These are phyloP conservation scores for Herpotrichia juniperi DNA, from an alignment of 2,329 filamentous ascomycete genomes.

Conservation along the genomic window DNA sequence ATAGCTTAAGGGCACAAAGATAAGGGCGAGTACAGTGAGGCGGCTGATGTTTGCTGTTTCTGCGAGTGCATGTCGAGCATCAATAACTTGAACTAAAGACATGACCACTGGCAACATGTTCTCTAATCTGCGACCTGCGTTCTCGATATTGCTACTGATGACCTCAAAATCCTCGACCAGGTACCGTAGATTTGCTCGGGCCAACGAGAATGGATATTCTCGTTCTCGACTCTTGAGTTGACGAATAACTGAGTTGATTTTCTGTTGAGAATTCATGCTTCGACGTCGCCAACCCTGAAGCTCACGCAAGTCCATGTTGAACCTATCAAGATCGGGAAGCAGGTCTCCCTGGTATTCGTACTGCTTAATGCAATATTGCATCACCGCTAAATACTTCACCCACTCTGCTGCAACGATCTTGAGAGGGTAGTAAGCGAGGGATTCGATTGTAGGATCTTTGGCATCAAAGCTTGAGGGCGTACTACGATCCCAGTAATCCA, in stretches of 20 bases:
- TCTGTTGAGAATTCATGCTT: slow-evolving; percentile 21
- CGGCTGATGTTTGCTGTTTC: slow-evolving; percentile 26
- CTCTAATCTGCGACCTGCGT: slow-evolving; percentile 14
- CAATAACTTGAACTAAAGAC: slow-evolving; percentile 23
- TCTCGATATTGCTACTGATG: slow-evolving; percentile 11
- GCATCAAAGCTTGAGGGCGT: slow-evolving; percentile 14
- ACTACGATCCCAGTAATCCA: slow-evolving; percentile 15
- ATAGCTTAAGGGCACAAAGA: slow-evolving; percentile 31
- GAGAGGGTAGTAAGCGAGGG: slow-evolving; percentile 24
- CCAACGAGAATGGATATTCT: background rate
- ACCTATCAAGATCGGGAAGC: slow-evolving; percentile 14
- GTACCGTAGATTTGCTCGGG: background rate
- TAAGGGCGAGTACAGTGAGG: slow-evolving; percentile 31
- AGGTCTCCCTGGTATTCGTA: slow-evolving; percentile 27
- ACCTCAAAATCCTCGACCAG: slow-evolving; percentile 15
- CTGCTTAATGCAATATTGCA: slow-evolving; percentile 24
- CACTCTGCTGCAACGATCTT: slow-evolving; percentile 28
- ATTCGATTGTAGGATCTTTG: slow-evolving; percentile 10
- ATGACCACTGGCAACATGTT: slow-evolving; percentile 24
- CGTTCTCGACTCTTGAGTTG: slow-evolving; percentile 7
- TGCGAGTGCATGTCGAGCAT: slow-evolving; percentile 21
- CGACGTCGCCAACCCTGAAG: slow-evolving; percentile 31
- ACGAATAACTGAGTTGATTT: slow-evolving; percentile 11
- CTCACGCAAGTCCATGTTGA: slow-evolving; percentile 23
- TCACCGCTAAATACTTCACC: slow-evolving; percentile 29